Evolutionary conservation across 257 asterid species (phyloP).

Genomic region (Fraxinus quadrangulata): DNA sequence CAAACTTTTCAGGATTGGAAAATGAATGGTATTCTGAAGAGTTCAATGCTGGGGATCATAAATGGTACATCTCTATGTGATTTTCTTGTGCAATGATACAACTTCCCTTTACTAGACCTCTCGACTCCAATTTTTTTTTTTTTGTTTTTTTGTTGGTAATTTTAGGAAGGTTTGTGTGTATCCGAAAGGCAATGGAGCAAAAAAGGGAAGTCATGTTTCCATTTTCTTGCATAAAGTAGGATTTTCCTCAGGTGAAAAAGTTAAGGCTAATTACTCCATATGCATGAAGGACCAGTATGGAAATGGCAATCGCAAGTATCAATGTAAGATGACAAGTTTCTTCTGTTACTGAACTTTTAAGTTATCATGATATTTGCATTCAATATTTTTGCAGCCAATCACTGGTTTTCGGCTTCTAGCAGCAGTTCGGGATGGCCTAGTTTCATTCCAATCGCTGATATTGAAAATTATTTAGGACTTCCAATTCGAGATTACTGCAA

Average conservation of each 20-base stretch:
- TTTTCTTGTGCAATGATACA: neutral
- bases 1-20: neutral
- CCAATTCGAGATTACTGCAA: neutral
- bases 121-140: no score
- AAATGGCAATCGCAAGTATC: neutral
- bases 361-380: no score
- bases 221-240: neutral
- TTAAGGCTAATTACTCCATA: neutral
- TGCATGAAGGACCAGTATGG: neutral
- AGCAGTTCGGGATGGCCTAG: neutral
- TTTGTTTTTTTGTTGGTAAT: neutral
- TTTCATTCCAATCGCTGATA: neutral
- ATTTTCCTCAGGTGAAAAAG: neutral
- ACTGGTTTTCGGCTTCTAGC: constrained; percentile 3
- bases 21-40: neutral
- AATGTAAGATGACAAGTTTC: neutral
- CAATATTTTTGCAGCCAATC: neutral
- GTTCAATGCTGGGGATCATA: constrained; percentile 9
- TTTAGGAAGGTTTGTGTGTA: neutral
- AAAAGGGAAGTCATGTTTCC: neutral
- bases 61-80: neutral
- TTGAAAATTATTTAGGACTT: neutral
- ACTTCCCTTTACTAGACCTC: no score
- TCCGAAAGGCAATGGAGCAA: neutral
- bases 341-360: no score